Conservation (phyloP, 208 protist genomes). For the Acanthamoeba lenticulata region DNA sequence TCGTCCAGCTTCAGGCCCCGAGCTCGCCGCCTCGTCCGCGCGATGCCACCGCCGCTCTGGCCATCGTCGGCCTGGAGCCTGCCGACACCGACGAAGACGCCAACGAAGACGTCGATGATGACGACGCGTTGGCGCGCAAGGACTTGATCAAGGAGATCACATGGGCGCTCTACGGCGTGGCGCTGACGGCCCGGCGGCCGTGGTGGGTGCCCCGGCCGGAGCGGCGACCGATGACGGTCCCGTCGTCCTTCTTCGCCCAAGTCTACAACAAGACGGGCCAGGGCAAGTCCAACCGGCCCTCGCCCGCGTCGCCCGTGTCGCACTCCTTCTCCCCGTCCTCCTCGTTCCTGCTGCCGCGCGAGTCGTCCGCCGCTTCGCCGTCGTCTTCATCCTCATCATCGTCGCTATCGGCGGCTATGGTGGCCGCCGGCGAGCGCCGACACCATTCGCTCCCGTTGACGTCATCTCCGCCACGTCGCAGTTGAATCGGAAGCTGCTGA, state of each 20-base stretch:
- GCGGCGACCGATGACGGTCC: background rate
- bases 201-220: background rate
- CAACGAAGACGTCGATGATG: background rate
- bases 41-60: too few relatives aligned
- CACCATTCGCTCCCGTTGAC: too few relatives aligned
- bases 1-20: background rate
- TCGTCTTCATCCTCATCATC: too few relatives aligned
- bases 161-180: constrained; percentile 49
- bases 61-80: too few relatives aligned
- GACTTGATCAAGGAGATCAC: constrained; percentile 56
- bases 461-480: too few relatives aligned
- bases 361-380: too few relatives aligned
- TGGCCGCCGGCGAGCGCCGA: too few relatives aligned
- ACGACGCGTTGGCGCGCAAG: background rate
- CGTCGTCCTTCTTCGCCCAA: constrained; percentile 2
- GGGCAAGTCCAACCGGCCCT: background rate
- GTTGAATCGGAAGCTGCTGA: too few relatives aligned
- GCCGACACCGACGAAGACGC: too few relatives aligned
- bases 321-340: background rate
- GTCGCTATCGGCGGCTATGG: too few relatives aligned
- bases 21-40: too few relatives aligned
- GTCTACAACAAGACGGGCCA: constrained; percentile 54
- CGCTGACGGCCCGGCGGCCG: background rate
- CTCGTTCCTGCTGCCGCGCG: too few relatives aligned
- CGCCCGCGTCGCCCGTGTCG: background rate